Percentiles rank a stretch among this genome's conserved stretches.
These are phyloP conservation scores for Cyclostephanos tholiformis DNA, from an alignment of 108 stramenopile genomes.

Conservation along the genomic window DNA sequence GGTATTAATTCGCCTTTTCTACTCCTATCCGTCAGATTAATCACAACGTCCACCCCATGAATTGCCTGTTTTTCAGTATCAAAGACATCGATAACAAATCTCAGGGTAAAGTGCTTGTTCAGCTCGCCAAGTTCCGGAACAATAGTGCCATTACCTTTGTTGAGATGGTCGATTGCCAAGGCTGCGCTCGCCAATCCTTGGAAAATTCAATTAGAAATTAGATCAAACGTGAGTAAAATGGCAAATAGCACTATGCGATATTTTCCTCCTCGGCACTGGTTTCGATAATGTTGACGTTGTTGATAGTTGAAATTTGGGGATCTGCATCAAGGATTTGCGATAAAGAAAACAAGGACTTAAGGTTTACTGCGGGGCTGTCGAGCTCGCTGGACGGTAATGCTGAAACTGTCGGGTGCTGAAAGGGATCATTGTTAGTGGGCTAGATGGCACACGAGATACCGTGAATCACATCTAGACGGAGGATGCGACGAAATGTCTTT, in stretches of 20 bases:
- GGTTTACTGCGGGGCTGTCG: background rate
- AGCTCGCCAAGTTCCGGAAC: constrained; percentile 26
- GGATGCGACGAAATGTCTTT: too few species aligned
- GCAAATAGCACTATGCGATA: constrained; percentile 18
- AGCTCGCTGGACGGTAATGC: too few species aligned
- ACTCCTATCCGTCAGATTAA: constrained; percentile 26
- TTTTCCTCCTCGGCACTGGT: background rate
- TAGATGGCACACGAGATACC: too few species aligned
- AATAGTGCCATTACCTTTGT: constrained; percentile 36
- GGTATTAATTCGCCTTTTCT: constrained; percentile 21
- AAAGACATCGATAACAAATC: constrained; percentile 14
- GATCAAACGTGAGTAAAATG: constrained; percentile 2
- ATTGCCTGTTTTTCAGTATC: constrained; percentile 13
- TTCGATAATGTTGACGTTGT: constrained; percentile 2
- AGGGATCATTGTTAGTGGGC: background rate
- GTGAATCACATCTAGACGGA: too few species aligned
- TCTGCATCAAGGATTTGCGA: constrained; percentile 6
- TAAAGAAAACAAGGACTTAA: background rate
- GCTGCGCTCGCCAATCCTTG: constrained; percentile 18
- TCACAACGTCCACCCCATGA: constrained; percentile 25
- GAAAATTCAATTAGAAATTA: constrained; percentile 7
- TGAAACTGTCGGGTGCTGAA: background rate
- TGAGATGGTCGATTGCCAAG: constrained; percentile 35
- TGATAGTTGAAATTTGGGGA: background rate
- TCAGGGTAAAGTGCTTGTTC: background rate